Evolutionary conservation across 2,329 filamentous ascomycete species (phyloP).

Genomic region (Epichloe aotearoae): DNA sequence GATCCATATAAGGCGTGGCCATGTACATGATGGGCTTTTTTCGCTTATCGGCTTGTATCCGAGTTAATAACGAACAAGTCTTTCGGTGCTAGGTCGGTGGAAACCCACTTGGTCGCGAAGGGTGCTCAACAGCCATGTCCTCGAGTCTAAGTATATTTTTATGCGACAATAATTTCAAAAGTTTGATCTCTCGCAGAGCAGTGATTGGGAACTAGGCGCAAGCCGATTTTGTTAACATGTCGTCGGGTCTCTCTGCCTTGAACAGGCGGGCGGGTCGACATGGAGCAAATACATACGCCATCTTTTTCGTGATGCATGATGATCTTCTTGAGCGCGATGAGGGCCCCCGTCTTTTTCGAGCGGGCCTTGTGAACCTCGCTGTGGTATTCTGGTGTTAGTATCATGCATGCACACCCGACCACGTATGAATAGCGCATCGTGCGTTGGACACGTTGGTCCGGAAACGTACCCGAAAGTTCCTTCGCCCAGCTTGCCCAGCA

Average conservation of each 20-base stretch:
- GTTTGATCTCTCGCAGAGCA: slow-evolving; percentile 90
- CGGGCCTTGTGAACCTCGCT: slow-evolving; percentile 85
- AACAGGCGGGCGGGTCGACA: too few relatives aligned
- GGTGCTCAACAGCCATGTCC: slow-evolving; percentile 90
- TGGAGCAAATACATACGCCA: slow-evolving; percentile 43
- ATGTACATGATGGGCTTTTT: slow-evolving; percentile 90
- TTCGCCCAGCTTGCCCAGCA: slow-evolving; percentile 76
- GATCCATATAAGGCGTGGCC: slow-evolving; percentile 98
- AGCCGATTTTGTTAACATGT: neutral
- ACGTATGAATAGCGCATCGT: too few relatives aligned
- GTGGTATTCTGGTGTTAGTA: neutral
- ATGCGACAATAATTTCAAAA: slow-evolving; percentile 90
- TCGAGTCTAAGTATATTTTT: slow-evolving; percentile 75
- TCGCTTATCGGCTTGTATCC: slow-evolving; percentile 51
- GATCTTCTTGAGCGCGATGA: slow-evolving; percentile 94
- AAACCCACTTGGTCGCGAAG: slow-evolving; percentile 42
- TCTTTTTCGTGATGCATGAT: slow-evolving; percentile 99
- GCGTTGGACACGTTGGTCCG: neutral
- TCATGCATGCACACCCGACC: too few relatives aligned
- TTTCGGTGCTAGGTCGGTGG: neutral
- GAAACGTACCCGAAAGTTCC: slow-evolving; percentile 73
- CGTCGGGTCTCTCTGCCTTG: too few relatives aligned
- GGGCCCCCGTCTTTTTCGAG: slow-evolving; percentile 56
- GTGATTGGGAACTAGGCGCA: slow-evolving; percentile 79
- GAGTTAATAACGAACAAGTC: neutral